Base-by-base conservation (phyloP, 139 green algal genomes). In the Picochlorum sp. region DNA sequence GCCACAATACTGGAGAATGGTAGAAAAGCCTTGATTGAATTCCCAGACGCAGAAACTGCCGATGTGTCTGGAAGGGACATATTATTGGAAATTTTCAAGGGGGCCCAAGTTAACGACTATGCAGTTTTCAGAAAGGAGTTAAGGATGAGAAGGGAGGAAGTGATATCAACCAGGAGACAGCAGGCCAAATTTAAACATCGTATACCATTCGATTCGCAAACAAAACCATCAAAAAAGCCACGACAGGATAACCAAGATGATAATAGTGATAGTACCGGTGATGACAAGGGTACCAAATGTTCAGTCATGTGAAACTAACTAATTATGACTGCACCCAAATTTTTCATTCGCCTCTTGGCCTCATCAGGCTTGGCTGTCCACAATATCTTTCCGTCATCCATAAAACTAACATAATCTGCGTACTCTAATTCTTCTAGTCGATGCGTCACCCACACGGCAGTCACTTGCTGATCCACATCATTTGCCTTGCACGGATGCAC, bases 391-490 rank as follows among this genome's bases (percentile, higher is more conserved):
- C 89, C 89, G 3, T 79, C 63, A 6, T 94, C 79, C 81, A 96
- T 95, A 2, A 41, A 24, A 54, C 64, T 89, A 18, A 81, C 88
- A 4, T 57, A 41, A 67, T 98, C 91, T 2, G 91, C 91, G 52
- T 80, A 93, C 28, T 78, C 59, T 28, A 99, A 74, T 81, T 99
- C 93, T 63, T 97, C 91, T 20, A 96, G 73, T 18, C 92, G 70
- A 58, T 99, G 93, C 7, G 93, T 99, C 18, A 97, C 90, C 93
- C 93, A 97, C 26, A 97, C 65, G 22, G 78, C 85, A 2, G 84
- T 95, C 18, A 96, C 81, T 25, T 59, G 68, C 9, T 49, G 29
- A 16, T 49, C 55, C 2, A 14, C 10, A 24, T 5, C 26, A 5
- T 20, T 45, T 29, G 32, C 26, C 26, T 40, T 52, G 32, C 16